phyloP scores from a whole-genome alignment of 495 filamentous ascomycete species.

The Aspergillus panamensis region DNA sequence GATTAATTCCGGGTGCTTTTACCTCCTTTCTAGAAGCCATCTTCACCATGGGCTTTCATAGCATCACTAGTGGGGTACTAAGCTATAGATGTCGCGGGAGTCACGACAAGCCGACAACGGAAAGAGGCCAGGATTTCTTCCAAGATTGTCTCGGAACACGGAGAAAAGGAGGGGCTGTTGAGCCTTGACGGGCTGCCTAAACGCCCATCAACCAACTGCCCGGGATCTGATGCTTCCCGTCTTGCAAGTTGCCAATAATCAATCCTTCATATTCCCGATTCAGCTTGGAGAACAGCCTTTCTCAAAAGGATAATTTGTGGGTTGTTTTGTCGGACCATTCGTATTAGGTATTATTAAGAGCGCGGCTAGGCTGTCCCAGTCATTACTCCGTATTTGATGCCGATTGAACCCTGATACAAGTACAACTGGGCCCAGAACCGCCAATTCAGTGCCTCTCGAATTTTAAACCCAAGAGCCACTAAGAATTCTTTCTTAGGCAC shows the following conservation, averaged over 20 bases:
- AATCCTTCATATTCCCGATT: too few species aligned
- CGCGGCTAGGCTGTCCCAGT: too few species aligned
- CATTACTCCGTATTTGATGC: too few species aligned
- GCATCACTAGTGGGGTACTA: too few species aligned
- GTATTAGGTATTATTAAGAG: too few species aligned
- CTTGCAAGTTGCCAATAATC: neutral
- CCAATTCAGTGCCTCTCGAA: neutral
- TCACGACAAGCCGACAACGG: neutral
- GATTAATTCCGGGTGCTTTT: neutral
- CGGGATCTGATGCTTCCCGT: constrained; percentile 3
- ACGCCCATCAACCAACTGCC: constrained; percentile 6
- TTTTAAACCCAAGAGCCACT: constrained; percentile 4
- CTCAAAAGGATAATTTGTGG: too few species aligned
- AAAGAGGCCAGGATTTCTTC: neutral
- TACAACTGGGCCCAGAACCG: neutral
- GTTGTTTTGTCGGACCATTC: too few species aligned
- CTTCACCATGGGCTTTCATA: too few species aligned
- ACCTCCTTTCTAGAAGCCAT: too few species aligned
- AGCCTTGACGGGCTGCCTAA: constrained; percentile 3
- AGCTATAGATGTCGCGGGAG: too few species aligned
- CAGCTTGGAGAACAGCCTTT: too few species aligned
- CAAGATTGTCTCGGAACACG: constrained; percentile 9
- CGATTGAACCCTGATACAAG: constrained; percentile 2
- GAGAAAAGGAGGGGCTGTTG: constrained; percentile 16
- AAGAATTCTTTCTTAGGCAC: constrained; percentile 1